Evolutionary conservation across 352 stramenopile genomes (phyloP).

Genomic region (Globisporangium parvum): DNA sequence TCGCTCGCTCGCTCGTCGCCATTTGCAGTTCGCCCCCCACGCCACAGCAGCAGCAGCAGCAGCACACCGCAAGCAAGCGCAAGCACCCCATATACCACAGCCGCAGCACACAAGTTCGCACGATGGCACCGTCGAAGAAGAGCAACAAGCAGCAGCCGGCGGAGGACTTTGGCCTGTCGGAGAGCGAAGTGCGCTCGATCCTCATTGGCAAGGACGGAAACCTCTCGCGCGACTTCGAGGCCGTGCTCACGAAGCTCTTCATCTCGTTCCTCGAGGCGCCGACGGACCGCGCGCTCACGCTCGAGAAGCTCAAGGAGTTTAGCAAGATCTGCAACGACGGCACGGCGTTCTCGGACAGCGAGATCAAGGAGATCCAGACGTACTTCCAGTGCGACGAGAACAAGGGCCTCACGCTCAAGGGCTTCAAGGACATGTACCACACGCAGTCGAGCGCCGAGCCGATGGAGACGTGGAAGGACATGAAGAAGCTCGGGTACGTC

Average conservation of each 20-base stretch:
- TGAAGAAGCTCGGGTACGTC: slow-evolving; percentile 83
- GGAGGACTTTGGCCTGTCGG: slow-evolving; percentile 53
- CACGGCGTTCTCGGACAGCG: slow-evolving; percentile 81
- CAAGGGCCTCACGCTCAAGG: slow-evolving; percentile 84
- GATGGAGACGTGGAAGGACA: slow-evolving; percentile 86
- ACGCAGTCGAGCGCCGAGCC: slow-evolving; percentile 86
- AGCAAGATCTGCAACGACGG: slow-evolving; percentile 88
- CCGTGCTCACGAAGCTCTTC: slow-evolving; percentile 81
- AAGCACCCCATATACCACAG: no score
- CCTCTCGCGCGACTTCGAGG: slow-evolving; percentile 79
- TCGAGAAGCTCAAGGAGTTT: slow-evolving; percentile 85
- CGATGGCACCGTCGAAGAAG: slow-evolving; percentile 55
- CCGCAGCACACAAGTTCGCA: slow-evolving; percentile 5
- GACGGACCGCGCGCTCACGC: slow-evolving; percentile 74
- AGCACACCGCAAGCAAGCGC: neutral
- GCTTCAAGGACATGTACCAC: slow-evolving; percentile 91
- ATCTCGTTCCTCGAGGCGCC: slow-evolving; percentile 78
- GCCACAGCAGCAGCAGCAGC: neutral
- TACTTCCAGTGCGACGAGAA: slow-evolving; percentile 91
- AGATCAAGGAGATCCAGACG: slow-evolving; percentile 90
- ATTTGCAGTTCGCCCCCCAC: slow-evolving; percentile 7
- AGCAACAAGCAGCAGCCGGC: slow-evolving; percentile 21
- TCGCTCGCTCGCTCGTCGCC: neutral
- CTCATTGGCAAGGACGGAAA: slow-evolving; percentile 80
- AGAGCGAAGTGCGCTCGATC: slow-evolving; percentile 80